Evolutionary conservation across 2,329 filamentous ascomycete species (phyloP), one percentile per base, ranked within the genome.

Genomic region (Fusarium brevicatenulatum): DNA sequence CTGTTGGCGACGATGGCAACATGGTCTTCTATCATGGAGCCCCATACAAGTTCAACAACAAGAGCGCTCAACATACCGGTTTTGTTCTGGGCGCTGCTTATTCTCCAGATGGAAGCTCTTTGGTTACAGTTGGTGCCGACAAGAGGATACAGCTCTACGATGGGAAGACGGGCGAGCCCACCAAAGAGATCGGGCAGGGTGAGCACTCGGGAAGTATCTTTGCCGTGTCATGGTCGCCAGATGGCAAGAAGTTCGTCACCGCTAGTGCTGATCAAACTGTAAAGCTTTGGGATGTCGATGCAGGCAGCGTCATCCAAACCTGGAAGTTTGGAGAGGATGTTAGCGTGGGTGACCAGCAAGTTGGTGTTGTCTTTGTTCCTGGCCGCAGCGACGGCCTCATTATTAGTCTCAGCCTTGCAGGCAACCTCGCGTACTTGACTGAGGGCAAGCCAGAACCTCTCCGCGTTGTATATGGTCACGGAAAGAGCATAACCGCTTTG

Each of bases 41-140:
- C 1, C 96, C 96, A 1, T 99, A 98, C 87, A 98, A 97, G 81
- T 98, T 97, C 86, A 93, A 95, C 80, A 91, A 88, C n/a, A 95
- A 95, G 82, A 87, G 92, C 53, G 87, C 91, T 69, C 88, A 94
- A 78, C 96, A 99, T 82, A 93, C 91, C 78, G 94, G 95, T 69
- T 98, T 97, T 81, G 91, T 98, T 23, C 93, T 95, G 77, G 95
- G 93, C 34, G 90, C 95, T 9, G 93, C 91, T 5, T 99, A 98
- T 82, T 95, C 94, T 34, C 95, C 95, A 0, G 95, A 98, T 80
- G 96, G 96, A 52, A 90, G 86, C 44, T 86, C 86, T 42, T 85
- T 99, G 69, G 93, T 96, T 39, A 97, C 93, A 58, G 95, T 98
- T 4, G 95, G 96, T 42, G 94, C 93, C n/a, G 96, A 99, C 82